Percentiles rank a stretch among this genome's conserved stretches.
Evolutionary conservation across 805 yeast genomes (phyloP).

Genomic region (Babjeviella inositovora): DNA sequence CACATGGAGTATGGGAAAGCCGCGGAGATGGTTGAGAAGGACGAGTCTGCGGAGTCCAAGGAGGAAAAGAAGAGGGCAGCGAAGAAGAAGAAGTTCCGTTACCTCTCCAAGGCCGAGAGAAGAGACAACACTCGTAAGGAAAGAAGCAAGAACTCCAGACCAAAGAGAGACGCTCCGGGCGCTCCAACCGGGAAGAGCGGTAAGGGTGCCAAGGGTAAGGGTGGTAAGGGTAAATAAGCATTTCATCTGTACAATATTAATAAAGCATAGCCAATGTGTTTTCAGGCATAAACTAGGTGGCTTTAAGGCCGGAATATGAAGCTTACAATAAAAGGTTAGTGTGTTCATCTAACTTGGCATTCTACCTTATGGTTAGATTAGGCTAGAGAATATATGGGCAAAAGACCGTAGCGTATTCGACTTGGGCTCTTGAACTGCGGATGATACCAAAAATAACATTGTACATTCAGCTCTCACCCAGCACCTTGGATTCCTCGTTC

Average conservation of each 20-base stretch:
- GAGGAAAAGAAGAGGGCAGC: slow-evolving; percentile 11
- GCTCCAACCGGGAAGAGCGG: slow-evolving; percentile 8
- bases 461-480: too few relatives aligned
- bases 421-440: too few relatives aligned
- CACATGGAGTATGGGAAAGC: slow-evolving; percentile 22
- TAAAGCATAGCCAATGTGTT: neutral
- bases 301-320: too few relatives aligned
- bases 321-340: slow-evolving; percentile 7
- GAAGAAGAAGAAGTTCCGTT: slow-evolving; percentile 75
- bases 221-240: neutral
- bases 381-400: too few relatives aligned
- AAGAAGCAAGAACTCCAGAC: slow-evolving; percentile 14
- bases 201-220: slow-evolving; percentile 8
- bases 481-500: too few relatives aligned
- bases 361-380: too few relatives aligned
- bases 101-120: slow-evolving; percentile 71
- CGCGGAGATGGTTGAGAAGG: slow-evolving; percentile 29
- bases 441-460: too few relatives aligned
- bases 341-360: slow-evolving; percentile 3
- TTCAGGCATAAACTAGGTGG: too few relatives aligned
- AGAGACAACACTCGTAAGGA: slow-evolving; percentile 28
- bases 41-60: slow-evolving; percentile 18
- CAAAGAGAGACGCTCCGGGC: slow-evolving; percentile 4
- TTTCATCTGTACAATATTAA: slow-evolving; percentile 1
- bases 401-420: too few relatives aligned